Base-by-base conservation (phyloP, 495 filamentous ascomycete species). In the Ascobolus immersus region DNA sequence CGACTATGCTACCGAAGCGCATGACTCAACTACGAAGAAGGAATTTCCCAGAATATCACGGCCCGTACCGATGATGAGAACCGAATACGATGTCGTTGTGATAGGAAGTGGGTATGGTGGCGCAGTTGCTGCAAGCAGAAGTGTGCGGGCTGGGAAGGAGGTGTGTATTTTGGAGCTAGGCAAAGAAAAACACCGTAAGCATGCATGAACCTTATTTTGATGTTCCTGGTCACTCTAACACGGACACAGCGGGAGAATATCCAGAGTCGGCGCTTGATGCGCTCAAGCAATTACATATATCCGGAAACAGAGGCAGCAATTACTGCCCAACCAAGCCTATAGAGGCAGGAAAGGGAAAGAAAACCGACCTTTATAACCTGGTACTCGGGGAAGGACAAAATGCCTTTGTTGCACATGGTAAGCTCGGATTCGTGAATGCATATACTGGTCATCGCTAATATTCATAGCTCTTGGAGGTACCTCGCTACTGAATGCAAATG, bases 31-130 rank as follows among this genome's bases (percentile, higher is more conserved):
- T n/a, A n/a, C n/a, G n/a, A n/a, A n/a, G n/a, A n/a, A n/a, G n/a
- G n/a, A 28, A 27, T 65, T 57, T 39, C 67, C 68, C 1, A 56
- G 57, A 1, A 56, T 74, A 17, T 62, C 60, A 32, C 60, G 55
- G 36, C 60, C 69, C 0, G 58, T 71, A 13, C 55, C 65, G 38
- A 55, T 62, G 11, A 59, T 74, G 42, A 53, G 63, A 20, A 45
- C 52, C 24, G 44, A 52, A n/a, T 73, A 74, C 34, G 69, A 77
- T 44, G 62, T 64, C 15, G 62, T 75, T 17, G 63, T 75, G 10
- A 61, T 74, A 29, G 69, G 71, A 0, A 72, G 67, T 12, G 71
- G 71, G 1, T 73, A 73, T 49, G 69, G 69, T 10, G 71, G 69
- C 34, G 67, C 61, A 11, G 65, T 74, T 11, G 67, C 71, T 10